Conservation (phyloP, 2,329 filamentous ascomycete species). For the Zopfia rhizophila region DNA sequence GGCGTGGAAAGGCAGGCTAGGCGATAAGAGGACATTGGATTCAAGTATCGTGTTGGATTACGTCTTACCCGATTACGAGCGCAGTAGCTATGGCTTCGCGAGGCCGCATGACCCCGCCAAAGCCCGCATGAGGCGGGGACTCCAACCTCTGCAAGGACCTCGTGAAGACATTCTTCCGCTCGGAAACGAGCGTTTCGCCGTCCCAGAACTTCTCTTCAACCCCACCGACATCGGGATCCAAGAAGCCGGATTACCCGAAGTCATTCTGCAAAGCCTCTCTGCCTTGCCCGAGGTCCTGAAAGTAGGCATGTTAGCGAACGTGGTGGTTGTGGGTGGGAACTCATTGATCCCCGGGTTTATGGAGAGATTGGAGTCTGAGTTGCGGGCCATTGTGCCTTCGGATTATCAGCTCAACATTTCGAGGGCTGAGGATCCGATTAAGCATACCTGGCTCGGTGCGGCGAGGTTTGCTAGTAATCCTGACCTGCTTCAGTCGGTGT, state of each 20-base stretch:
- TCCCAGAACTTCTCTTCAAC: conserved; percentile 90
- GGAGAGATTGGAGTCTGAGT: conserved; percentile 77
- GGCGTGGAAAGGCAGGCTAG: conserved; percentile 75
- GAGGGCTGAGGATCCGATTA: conserved; percentile 79
- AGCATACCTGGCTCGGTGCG: conserved; percentile 87
- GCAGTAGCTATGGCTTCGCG: conserved; percentile 72
- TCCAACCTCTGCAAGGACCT: conserved; percentile 59
- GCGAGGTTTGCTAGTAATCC: conserved; percentile 77
- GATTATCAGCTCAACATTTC: conserved; percentile 45
- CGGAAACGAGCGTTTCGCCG: conserved; percentile 89
- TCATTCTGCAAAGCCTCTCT: conserved; percentile 82
- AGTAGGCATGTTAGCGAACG: conserved; percentile 84
- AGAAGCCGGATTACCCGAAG: conserved; percentile 82
- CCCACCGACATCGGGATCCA: conserved; percentile 86
- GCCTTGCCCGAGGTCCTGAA: conserved; percentile 83
- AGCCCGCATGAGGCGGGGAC: conserved; percentile 61
- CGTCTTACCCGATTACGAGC: conserved; percentile 83
- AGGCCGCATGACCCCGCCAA: conserved; percentile 78
- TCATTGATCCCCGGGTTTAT: conserved; percentile 82
- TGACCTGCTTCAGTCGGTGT: conserved; percentile 70
- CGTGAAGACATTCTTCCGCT: conserved; percentile 85
- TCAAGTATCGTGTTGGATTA: conserved; percentile 82
- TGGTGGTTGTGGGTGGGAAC: conserved; percentile 90
- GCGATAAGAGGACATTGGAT: conserved; percentile 65
- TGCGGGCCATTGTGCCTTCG: conserved; percentile 65